phyloP scores from a whole-genome alignment of 2,329 filamentous ascomycete genomes.

The Trichophyton benhamiae region DNA sequence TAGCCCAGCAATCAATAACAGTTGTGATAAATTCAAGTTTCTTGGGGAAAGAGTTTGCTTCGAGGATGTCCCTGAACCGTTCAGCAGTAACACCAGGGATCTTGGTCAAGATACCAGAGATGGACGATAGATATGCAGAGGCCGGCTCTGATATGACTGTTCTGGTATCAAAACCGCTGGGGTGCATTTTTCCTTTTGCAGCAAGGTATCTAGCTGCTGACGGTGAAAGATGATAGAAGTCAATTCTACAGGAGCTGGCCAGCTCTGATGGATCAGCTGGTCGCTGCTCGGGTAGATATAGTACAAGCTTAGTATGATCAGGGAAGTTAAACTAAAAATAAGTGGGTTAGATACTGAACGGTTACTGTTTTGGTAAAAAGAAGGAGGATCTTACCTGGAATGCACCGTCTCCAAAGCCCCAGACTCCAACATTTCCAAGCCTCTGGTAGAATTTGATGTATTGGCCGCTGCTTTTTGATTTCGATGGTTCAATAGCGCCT shows the following conservation, averaged over 20 bases:
- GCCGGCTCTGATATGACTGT: constrained; percentile 31
- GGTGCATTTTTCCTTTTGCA: constrained; percentile 31
- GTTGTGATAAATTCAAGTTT: constrained; percentile 33
- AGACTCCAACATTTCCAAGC: constrained; percentile 41
- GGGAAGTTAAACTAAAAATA: constrained; percentile 37
- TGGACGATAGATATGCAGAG: constrained; percentile 30
- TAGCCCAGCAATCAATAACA: constrained; percentile 31
- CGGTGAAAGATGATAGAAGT: constrained; percentile 39
- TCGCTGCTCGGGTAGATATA: constrained; percentile 30
- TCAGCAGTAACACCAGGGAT: constrained; percentile 25
- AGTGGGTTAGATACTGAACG: background rate
- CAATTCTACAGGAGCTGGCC: constrained; percentile 25
- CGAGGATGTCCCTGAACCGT: constrained; percentile 31
- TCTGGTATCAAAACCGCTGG: constrained; percentile 32
- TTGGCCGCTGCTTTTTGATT: constrained; percentile 17
- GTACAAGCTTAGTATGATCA: constrained; percentile 41
- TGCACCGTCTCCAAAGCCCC: constrained; percentile 39
- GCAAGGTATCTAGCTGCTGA: constrained; percentile 34
- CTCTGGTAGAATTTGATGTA: constrained; percentile 42
- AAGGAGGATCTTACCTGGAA: constrained; percentile 27
- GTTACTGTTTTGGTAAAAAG: background rate
- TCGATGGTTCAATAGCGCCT: constrained; percentile 26
- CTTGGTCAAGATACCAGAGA: constrained; percentile 22
- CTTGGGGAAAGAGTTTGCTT: constrained; percentile 34
- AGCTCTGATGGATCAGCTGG: constrained; percentile 2